A percentile compares a stretch with the other conserved stretches of the same genome.
phyloP scores from a whole-genome alignment of 2,329 filamentous ascomycete genomes.

The Fusarium pininemorale region DNA sequence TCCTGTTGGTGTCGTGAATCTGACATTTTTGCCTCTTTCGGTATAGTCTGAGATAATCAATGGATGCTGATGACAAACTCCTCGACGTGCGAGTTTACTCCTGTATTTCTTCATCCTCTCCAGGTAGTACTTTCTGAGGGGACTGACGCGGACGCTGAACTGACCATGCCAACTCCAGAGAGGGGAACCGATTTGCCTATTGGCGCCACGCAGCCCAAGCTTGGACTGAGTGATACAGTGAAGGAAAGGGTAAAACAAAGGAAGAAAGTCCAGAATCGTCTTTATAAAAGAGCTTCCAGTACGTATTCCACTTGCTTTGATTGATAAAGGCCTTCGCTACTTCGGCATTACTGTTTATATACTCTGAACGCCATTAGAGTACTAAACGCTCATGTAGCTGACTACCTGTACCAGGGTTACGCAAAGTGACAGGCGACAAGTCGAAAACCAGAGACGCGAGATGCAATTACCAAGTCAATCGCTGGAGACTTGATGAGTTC shows the following conservation, averaged over 20 bases:
- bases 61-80: not conserved
- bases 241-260: not conserved
- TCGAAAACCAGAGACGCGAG: not conserved
- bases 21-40: not conserved
- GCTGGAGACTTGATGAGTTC: not conserved
- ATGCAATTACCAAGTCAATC: not conserved
- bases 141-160: too few species aligned
- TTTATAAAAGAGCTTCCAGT: not conserved
- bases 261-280: not conserved
- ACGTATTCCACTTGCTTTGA: not conserved
- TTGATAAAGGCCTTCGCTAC: too few species aligned
- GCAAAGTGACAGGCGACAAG: not conserved
- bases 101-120: not conserved
- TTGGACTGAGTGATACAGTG: not conserved
- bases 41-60: not conserved
- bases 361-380: not conserved
- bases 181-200: rapidly evolving
- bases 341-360: too few species aligned
- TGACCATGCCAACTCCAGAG: not conserved
- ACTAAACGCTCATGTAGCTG: not conserved
- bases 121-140: rapidly evolving
- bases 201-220: not conserved
- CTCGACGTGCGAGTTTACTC: not conserved
- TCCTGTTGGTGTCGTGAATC: not conserved
- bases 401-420: not conserved